Evolutionary conservation across 495 filamentous ascomycete species (phyloP), one percentile per base, ranked within the genome.

Genomic region (Xylaria longipes): DNA sequence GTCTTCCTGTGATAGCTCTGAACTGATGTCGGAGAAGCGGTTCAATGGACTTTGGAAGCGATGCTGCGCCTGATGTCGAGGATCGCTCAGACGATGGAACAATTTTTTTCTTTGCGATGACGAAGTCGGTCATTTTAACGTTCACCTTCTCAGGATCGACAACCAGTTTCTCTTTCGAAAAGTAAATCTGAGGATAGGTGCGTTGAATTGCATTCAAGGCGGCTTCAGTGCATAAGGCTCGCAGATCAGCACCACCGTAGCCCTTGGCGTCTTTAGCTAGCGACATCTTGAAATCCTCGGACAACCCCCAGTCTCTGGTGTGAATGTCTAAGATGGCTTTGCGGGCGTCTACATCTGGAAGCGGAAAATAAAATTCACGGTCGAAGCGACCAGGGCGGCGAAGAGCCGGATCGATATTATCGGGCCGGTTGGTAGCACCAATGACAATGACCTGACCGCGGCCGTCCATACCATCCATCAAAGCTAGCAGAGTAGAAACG

Each of bases 391-490:
- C 96, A 52, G 96, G 97, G 63, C 96, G 91, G 74, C 96, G 91
- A 27, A 99, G 87, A 50, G 96, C 96, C 74, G 95, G 95, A 77
- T 99, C 96, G 64, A 99, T 95, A 54, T 95, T 95, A 82, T 98
- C 97, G 29, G 96, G 96, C 43, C 96, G 92, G 83, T 99, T 99
- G 25, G 96, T 99, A 41, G 96, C 96, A 73, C 96, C 96, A 76
- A 99, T 98, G 41, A 99, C 94, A 72, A 99, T 97, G 61, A 98
- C 95, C 81, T 99, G 96, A 46, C 96, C 96, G 76, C 96, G 91
- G 58, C 94, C 95, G 76, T 99, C 96, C 97, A 99, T 98, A 72
- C 96, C 96, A 82, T 99, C 96, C 96, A 99, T 99, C 74, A 99
- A 83, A 15, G 96, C 97, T 68, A 99, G 83, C 39, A 99, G 80